Conservation (phyloP, 1,139 yeast genomes). For the Barnettozyma hawaiiensis region DNA sequence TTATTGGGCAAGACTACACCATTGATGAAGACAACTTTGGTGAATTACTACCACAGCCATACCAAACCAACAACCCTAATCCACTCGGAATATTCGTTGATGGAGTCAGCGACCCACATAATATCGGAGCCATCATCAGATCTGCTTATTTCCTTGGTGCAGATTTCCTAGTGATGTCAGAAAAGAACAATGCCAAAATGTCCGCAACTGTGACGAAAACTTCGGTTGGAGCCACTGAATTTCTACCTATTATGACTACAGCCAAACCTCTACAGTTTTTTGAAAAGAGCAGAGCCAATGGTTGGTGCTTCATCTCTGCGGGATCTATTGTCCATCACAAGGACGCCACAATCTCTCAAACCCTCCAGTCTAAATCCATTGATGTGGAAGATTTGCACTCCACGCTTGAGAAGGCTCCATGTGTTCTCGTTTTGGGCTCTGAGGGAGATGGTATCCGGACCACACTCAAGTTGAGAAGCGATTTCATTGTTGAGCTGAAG, state of each 20-base stretch:
- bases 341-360: constrained; percentile 24
- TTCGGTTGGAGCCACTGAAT: constrained; percentile 84
- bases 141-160: constrained; percentile 82
- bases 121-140: constrained; percentile 80
- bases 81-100: constrained; percentile 79
- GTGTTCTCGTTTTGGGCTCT: constrained; percentile 71
- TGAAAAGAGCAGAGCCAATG: constrained; percentile 43
- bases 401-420: constrained; percentile 47
- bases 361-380: constrained; percentile 33
- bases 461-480: constrained; percentile 55
- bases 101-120: constrained; percentile 85
- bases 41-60: constrained; percentile 13
- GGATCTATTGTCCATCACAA: constrained; percentile 31
- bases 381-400: constrained; percentile 39
- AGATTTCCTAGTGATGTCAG: constrained; percentile 71
- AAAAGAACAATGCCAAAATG: constrained; percentile 64
- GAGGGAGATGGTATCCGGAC: constrained; percentile 83
- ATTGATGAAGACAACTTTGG: constrained; percentile 24
- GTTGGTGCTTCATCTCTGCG: constrained; percentile 76
- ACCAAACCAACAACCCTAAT: constrained; percentile 29
- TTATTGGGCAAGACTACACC: constrained; percentile 26
- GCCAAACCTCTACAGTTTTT: constrained; percentile 58
- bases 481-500: constrained; percentile 54
- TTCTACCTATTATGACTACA: constrained; percentile 54
- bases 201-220: constrained; percentile 78